Base-by-base conservation (phyloP, 805 yeast species). In the Yamadazyma olivae region DNA sequence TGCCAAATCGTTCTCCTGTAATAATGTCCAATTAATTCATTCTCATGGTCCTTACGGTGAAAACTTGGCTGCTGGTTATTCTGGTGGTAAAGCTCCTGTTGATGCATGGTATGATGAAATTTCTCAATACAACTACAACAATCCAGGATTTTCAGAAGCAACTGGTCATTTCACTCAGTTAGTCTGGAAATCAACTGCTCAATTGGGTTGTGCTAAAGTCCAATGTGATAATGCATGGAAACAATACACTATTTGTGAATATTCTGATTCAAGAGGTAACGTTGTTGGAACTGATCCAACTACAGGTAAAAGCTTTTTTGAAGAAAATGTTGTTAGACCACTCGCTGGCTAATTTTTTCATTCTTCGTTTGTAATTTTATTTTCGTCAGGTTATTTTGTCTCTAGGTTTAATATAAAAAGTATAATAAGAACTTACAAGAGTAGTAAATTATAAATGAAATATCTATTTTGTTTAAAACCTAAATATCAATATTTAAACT, bases 161-260 rank as follows among this genome's bases (percentile, higher is more conserved):
- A 77, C 89, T 29, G 91, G 91, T 38, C 95, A 84, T 55, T 84
- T 84, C 65, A 83, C 91, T 12, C 91, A 84, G 60, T 52, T 83
- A 22, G 74, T 84, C 17, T 84, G 95, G 95, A 74, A 74, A 43
- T 49, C 69, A 6, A 63, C 83, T 27, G 60, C 75, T 6, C 59
- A 74, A 45, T 58, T 84, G 14, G 95, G 93, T 33, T 84, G 95
- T 68, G 87, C 78, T 35, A 56, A 54, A 41, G 71, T 74, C 27
- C 41, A 54, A 32, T 77, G 83, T 57, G 51, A 58, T 50, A 60
- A 59, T 38, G 59, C 50, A 23, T 75, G 77, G 75, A 67, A 75
- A 40, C 77, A 76, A 44, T 83, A 81, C 59, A 63, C 84, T 43
- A 77, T 83, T 40, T 84, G 93, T 69, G 83, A 81, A 54, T 84